Evolutionary conservation across 2,329 filamentous ascomycete genomes (phyloP).

Genomic region (Fusarium penzigii): DNA sequence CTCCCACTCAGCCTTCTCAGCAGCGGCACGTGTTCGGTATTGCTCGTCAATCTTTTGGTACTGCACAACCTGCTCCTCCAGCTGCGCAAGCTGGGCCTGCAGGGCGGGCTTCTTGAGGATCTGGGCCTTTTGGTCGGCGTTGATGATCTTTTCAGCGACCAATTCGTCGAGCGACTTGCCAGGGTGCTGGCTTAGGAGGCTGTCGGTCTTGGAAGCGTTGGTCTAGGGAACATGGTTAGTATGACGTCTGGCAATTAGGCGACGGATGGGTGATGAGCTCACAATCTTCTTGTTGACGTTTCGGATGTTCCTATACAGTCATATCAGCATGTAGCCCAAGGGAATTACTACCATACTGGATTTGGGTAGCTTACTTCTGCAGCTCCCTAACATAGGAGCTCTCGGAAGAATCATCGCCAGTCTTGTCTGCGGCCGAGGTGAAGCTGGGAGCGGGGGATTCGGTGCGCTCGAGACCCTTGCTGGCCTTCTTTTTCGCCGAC

Average conservation of each 20-base stretch:
- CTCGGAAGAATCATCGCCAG: slow-evolving; percentile 62
- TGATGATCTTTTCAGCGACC: slow-evolving; percentile 71
- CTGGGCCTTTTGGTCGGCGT: slow-evolving; percentile 76
- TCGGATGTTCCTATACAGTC: slow-evolving; percentile 71
- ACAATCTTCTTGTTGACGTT: slow-evolving; percentile 95
- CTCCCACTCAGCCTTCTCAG: slow-evolving; percentile 62
- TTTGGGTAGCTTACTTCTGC: slow-evolving; percentile 68
- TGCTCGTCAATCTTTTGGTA: slow-evolving; percentile 77
- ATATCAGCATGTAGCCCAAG: slow-evolving; percentile 17
- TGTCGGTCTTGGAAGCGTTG: slow-evolving; percentile 72
- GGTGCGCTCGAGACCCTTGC: slow-evolving; percentile 52
- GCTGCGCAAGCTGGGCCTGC: slow-evolving; percentile 65
- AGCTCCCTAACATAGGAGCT: slow-evolving; percentile 84
- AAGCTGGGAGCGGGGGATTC: slow-evolving; percentile 56
- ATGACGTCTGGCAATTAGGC: slow-evolving; percentile 11
- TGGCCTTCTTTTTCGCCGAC: slow-evolving; percentile 67
- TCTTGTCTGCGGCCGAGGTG: slow-evolving; percentile 50
- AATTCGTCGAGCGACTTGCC: slow-evolving; percentile 73
- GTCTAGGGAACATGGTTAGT: slow-evolving; percentile 45
- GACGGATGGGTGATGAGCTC: slow-evolving; percentile 27
- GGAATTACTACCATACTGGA: not conserved
- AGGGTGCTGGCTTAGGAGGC: slow-evolving; percentile 67
- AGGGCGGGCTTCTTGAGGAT: slow-evolving; percentile 75
- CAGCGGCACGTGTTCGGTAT: slow-evolving; percentile 60
- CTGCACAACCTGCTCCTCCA: slow-evolving; percentile 73